phyloP scores from a whole-genome alignment of 2,329 filamentous ascomycete species.

The Venturia effusa region DNA sequence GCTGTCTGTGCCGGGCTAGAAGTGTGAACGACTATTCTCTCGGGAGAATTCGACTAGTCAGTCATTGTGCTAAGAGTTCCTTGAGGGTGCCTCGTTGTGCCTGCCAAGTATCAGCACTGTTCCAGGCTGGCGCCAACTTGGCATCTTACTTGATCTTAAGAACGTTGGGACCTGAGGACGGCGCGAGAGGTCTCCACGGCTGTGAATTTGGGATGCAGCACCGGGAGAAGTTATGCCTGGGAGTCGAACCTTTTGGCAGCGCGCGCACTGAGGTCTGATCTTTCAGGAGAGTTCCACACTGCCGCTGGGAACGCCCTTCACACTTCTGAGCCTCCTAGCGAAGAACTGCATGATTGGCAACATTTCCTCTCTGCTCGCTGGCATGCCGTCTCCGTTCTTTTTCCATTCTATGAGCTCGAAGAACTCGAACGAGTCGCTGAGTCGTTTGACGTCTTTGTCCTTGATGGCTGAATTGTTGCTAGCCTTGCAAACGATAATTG shows the following conservation, averaged over 20 bases:
- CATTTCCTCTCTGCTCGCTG: constrained; percentile 73
- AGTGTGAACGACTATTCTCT: too few species aligned
- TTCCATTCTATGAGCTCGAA: constrained; percentile 29
- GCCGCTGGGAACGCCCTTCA: constrained; percentile 41
- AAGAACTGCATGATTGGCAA: constrained; percentile 81
- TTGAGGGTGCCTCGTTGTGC: neutral
- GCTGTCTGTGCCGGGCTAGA: neutral
- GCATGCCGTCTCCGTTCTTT: constrained; percentile 68
- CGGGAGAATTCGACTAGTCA: neutral
- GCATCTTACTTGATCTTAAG: neutral
- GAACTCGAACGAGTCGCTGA: constrained; percentile 53
- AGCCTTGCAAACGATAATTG: constrained; percentile 51
- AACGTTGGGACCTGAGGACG: neutral
- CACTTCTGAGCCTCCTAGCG: constrained; percentile 51
- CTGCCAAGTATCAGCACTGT: neutral
- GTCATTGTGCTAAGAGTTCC: neutral
- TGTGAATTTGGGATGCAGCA: too few species aligned
- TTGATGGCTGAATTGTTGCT: constrained; percentile 43
- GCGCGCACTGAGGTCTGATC: neutral
- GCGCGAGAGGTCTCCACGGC: too few species aligned
- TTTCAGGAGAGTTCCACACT: constrained; percentile 35
- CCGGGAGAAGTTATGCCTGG: neutral
- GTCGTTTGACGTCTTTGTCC: constrained; percentile 49
- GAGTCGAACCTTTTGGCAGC: too few species aligned
- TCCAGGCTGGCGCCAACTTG: neutral